Percentiles rank a stretch among this genome's conserved stretches.
phyloP scores from a whole-genome alignment of 768 basidiomycete genomes.

The Leccinum pellstonianum region DNA sequence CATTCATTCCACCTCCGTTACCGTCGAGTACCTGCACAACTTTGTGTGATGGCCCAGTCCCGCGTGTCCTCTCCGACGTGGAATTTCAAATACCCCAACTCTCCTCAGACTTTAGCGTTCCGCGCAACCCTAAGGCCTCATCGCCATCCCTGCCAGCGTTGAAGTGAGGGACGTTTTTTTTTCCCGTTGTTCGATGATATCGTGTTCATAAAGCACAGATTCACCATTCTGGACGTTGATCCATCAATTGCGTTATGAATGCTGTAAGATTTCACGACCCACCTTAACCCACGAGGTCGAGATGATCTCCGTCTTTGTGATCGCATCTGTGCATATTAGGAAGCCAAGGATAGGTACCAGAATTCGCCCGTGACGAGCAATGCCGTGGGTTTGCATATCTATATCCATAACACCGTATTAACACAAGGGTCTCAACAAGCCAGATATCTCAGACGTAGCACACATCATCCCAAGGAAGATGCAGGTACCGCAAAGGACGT shows the following conservation, averaged over 20 bases:
- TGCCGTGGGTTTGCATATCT: conserved; percentile 7
- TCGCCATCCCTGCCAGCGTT: not conserved
- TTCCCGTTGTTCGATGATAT: not conserved
- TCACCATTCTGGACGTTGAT: conserved; percentile 2
- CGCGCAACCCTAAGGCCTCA: not conserved
- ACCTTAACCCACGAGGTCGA: conserved; percentile 31
- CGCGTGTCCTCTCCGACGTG: conserved; percentile 20
- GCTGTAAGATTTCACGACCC: conserved; percentile 20
- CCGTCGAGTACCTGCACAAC: conserved; percentile 3
- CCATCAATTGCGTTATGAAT: conserved; percentile 11
- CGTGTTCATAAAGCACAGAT: not conserved
- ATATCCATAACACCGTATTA: conserved; percentile 14
- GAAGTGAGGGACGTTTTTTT: not conserved
- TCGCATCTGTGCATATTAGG: conserved; percentile 2
- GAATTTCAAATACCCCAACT: conserved; percentile 36
- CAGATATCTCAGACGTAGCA: conserved; percentile 6
- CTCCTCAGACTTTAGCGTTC: conserved; percentile 7
- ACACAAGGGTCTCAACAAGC: conserved; percentile 8
- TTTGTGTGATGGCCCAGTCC: conserved; percentile 10
- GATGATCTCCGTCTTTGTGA: conserved; percentile 25
- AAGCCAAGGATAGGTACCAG: conserved; percentile 7
- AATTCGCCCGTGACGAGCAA: conserved; percentile 7
- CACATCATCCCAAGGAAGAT: conserved; percentile 19
- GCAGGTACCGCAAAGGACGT: conserved; percentile 9
- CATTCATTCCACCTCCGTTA: conserved; percentile 6